Percentiles rank a stretch among this genome's conserved stretches.
Conservation (phyloP, 75 land plant genomes). For the Sequoia sempervirens region DNA sequence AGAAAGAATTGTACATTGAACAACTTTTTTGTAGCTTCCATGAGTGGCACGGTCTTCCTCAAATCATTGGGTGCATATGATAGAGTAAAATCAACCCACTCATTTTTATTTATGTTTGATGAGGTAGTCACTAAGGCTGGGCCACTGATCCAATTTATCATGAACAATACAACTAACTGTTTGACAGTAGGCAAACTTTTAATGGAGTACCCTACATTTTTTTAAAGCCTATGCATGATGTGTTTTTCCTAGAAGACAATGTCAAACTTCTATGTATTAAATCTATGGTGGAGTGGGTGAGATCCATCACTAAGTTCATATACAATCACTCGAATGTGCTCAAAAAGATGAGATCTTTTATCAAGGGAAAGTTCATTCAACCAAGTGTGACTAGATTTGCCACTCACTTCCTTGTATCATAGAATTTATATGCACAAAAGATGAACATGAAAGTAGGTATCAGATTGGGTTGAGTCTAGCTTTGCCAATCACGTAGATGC, state of each 20-base stretch:
- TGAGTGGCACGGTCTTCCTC: neutral
- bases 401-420: neutral
- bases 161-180: neutral
- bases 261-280: neutral
- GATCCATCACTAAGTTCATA: neutral
- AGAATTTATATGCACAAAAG: neutral
- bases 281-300: too few relatives aligned
- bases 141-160: neutral
- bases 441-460: neutral
- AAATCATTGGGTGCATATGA: neutral
- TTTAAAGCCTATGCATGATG: neutral
- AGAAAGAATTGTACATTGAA: neutral
- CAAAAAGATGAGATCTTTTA: neutral
- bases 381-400: neutral
- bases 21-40: neutral
- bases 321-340: neutral
- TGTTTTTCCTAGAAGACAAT: neutral
- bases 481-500: neutral
- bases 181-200: neutral
- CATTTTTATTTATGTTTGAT: neutral
- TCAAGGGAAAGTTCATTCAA: neutral
- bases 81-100: neutral
- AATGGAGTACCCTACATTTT: neutral
- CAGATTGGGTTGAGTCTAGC: neutral
- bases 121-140: neutral